These are phyloP conservation scores for Schwanniomyces vanrijiae DNA, from an alignment of 805 yeast species.

Conservation along the genomic window DNA sequence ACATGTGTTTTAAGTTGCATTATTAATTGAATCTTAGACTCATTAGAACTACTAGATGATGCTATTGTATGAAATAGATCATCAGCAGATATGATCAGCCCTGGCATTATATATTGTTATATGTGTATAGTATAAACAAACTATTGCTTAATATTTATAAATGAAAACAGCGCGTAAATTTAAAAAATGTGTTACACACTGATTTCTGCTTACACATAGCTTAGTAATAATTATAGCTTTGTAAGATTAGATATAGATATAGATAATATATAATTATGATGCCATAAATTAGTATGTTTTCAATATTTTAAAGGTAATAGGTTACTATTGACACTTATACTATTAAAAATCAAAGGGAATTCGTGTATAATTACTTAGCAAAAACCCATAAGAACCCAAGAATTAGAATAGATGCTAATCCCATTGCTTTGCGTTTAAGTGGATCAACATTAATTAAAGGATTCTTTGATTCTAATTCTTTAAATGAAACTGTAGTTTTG, in stretches of 20 bases:
- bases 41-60: conserved; percentile 11
- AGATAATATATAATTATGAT: too few species aligned
- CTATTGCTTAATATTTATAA: not conserved
- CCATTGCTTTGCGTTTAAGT: not conserved
- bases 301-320: too few species aligned
- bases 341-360: not conserved
- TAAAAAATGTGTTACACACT: not conserved
- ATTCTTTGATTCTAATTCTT: not conserved
- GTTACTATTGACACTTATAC: too few species aligned
- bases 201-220: not conserved
- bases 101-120: not conserved
- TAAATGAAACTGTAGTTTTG: not conserved
- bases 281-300: too few species aligned
- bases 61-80: conserved; percentile 18
- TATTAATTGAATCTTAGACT: conserved; percentile 16
- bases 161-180: conserved; percentile 1
- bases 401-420: not conserved
- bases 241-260: too few species aligned
- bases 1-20: conserved; percentile 50
- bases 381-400: not conserved
- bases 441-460: not conserved
- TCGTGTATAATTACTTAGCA: not conserved
- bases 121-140: not conserved
- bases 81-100: conserved; percentile 10
- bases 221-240: too few species aligned